A percentile compares a stretch with the other conserved stretches of the same genome.
Evolutionary conservation across 2,329 filamentous ascomycete genomes (phyloP).

Genomic region (Exophiala xenobiotica): DNA sequence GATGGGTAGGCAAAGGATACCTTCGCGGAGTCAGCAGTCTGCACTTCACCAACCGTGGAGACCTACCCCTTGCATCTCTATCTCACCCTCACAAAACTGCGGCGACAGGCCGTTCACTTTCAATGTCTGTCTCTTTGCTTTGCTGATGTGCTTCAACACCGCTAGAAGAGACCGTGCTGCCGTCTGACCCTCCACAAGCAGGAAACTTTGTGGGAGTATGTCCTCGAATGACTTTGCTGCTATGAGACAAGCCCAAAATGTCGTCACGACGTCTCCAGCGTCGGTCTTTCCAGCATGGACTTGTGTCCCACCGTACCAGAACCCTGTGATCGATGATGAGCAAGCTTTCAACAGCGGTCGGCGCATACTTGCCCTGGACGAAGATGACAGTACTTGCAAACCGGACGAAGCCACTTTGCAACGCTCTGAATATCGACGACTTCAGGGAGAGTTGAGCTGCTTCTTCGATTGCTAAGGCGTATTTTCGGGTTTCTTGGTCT

Average conservation of each 20-base stretch:
- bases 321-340: no score
- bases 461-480: slow-evolving; percentile 55
- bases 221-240: slow-evolving; percentile 73
- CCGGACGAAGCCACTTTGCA: slow-evolving; percentile 71
- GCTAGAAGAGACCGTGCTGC: slow-evolving; percentile 65
- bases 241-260: slow-evolving; percentile 79
- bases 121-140: slow-evolving; percentile 30
- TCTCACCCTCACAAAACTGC: slow-evolving; percentile 59
- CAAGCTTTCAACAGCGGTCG: background rate
- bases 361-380: slow-evolving; percentile 52
- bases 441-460: slow-evolving; percentile 64
- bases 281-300: slow-evolving; percentile 59
- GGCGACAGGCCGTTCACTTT: slow-evolving; percentile 38
- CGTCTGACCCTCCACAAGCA: slow-evolving; percentile 74
- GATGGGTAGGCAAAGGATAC: slow-evolving; percentile 81
- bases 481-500: slow-evolving; percentile 66
- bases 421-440: slow-evolving; percentile 67
- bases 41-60: background rate
- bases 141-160: slow-evolving; percentile 39
- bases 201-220: slow-evolving; percentile 72
- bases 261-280: slow-evolving; percentile 71
- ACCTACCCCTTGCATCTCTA: slow-evolving; percentile 68
- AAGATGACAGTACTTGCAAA: slow-evolving; percentile 78
- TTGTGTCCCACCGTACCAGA: slow-evolving; percentile 79
- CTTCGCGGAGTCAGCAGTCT: slow-evolving; percentile 44